These are phyloP conservation scores for Melaleuca alternifolia DNA, from an alignment of 345 rosid species.

Conservation along the genomic window DNA sequence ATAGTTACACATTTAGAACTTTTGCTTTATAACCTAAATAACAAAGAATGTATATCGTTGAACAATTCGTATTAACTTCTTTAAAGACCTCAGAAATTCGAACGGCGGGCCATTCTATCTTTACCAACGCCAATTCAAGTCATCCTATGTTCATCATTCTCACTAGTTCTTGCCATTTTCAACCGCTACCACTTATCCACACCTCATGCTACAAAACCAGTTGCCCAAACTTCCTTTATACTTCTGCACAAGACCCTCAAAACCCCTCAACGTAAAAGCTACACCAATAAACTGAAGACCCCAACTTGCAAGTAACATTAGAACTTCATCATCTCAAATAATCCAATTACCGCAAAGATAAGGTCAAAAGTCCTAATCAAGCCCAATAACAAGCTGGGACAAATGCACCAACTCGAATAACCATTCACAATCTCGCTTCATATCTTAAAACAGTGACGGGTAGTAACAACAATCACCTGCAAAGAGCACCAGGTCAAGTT, in stretches of 20 bases:
- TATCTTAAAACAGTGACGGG: not conserved
- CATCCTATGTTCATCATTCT: not conserved
- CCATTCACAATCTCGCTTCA: not conserved
- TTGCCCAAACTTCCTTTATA: not conserved
- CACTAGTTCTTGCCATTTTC: not conserved
- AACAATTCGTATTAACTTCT: not conserved
- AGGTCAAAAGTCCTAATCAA: not conserved
- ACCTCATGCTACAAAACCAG: not conserved
- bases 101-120: not conserved
- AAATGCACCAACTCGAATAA: not conserved
- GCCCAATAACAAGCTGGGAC: not conserved
- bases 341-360: not conserved
- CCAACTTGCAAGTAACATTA: not conserved
- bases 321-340: not conserved
- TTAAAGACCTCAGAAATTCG: not conserved
- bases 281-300: not conserved
- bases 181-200: not conserved
- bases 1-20: not conserved
- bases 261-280: not conserved
- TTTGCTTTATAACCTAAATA: not conserved
- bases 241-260: not conserved
- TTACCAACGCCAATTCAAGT: not conserved
- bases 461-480: not conserved
- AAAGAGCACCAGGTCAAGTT: constrained; percentile 70
- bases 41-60: not conserved